Base-by-base conservation (phyloP, 164 flowering plant species). In the Stephania cephalantha region DNA sequence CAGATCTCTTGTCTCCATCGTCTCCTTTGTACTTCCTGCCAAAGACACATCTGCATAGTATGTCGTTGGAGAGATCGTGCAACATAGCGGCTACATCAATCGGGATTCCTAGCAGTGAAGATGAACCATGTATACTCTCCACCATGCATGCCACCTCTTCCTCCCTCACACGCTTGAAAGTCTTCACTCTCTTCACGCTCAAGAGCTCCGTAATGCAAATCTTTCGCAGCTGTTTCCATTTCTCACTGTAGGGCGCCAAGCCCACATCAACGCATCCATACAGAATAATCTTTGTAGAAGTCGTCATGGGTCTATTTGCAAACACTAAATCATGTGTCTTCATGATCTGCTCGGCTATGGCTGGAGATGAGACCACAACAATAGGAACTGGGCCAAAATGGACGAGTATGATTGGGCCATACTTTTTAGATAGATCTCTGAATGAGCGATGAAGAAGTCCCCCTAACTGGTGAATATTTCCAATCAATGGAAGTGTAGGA, bases 211-310 rank as follows among this genome's bases (percentile, higher is more conserved):
- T 48, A 1, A 82, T 75, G 11, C 72, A 73, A 4, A 80, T 74
- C 71, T 81, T 82, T 18, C 71, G 74, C 52, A 80, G 25, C 42
- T 82, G 70, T 22, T 84, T 76, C 86, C 86, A 84, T n/a, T 78
- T 71, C 25, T 82, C 81, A 35, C 83, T 83, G 53, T 84, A 82
- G 1, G 84, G 82, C 18, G 81, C 71, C 45, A 55, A 18, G 0
- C 68, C 12, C 5, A 84, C 31, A 45, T 78, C 79, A 9, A 64
- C 77, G 17, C 66, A 30, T 30, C 45, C 74, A 68, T 80, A 84
- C 1, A 75, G 46, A 17, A 82, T 65, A 45, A 18, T 76, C 22
- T 74, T 70, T 12, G 69, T 8, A 5, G 45, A 65, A 17, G 46
- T 78, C 7, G 61, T 22, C 45, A 30, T 0, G 0, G 82, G 80